Evolutionary conservation across 148 eudicot genomes (phyloP), one percentile per base, ranked within the genome.

Genomic region (Suaeda aralocaspica): DNA sequence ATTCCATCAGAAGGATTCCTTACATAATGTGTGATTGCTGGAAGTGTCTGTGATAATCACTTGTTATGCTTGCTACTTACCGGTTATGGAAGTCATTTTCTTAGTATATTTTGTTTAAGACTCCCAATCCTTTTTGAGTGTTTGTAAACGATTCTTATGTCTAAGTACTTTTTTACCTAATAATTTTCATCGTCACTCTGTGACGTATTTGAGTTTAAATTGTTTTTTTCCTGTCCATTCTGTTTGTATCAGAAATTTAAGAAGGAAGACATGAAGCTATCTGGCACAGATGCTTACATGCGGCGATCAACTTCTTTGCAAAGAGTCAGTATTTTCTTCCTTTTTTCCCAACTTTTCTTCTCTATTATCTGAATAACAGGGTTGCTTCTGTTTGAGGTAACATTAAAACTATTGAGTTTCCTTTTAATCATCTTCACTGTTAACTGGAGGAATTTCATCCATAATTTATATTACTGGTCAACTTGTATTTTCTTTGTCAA

Each of bases 211-310:
- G 33, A 59, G 29, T 4, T 39, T 31, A 19, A 14, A 14, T 69
- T 57, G 5, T 75, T 71, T 75, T 71, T 51, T 55, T 14, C 58
- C 57, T 49, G 31, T 60, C 5, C 62, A 4, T 48, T 71, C 13
- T 24, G n/a, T 63, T 21, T 28, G 62, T 70, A 4, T 62, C 96
- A 92, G 98, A 90, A 84, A 83, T 92, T 92, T 77, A 85, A 81
- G 85, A 86, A 92, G 81, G 98, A 90, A 73, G 96, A 92, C 78
- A 78, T 69, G 76, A 78, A 88, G 66, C 83, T 88, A 22, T 82
- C 98, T 44, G 94, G 91, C 21, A 76, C 88, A 39, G 92, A 92
- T 81, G 98, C 98, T 72, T 92, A 77, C 78, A 85, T 90, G 94
- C 84, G 90, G 68, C 88, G 96, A 76, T 86, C 93, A 63, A 82